Evolutionary conservation across 176 grass and related monocot species (phyloP).

Genomic region (Aegilops bicornis): DNA sequence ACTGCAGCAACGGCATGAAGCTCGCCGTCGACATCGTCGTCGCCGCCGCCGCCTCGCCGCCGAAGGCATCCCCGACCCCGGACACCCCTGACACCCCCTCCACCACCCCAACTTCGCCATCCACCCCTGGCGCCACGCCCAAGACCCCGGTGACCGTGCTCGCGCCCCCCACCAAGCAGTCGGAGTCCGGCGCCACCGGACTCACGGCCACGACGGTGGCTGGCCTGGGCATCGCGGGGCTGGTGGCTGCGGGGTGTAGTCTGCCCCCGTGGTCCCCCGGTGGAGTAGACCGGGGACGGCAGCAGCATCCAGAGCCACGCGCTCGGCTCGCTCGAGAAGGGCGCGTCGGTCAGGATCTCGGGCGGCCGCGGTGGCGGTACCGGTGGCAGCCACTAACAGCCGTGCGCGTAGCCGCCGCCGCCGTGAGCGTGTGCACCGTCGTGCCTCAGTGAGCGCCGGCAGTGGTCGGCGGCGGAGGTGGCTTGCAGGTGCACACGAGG

Average conservation of each 20-base stretch:
- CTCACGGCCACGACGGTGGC: constrained; percentile 34
- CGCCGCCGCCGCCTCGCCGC: constrained; percentile 16
- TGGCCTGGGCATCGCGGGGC: constrained; percentile 16
- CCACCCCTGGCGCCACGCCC: constrained; percentile 29
- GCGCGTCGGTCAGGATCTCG: too few relatives aligned
- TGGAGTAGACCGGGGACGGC: too few relatives aligned
- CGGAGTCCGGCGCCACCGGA: constrained; percentile 24
- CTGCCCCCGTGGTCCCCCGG: too few relatives aligned
- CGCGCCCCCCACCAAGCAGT: constrained; percentile 14
- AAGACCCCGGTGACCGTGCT: constrained; percentile 18
- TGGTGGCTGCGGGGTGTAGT: constrained; percentile 25
- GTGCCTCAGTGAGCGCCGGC: too few relatives aligned
- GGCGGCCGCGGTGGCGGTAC: too few relatives aligned
- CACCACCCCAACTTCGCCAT: constrained; percentile 23
- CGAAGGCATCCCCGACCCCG: constrained; percentile 9
- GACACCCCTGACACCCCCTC: constrained; percentile 11
- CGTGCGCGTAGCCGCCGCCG: too few relatives aligned
- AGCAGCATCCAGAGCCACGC: too few relatives aligned
- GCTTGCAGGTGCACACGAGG: too few relatives aligned
- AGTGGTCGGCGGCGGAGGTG: too few relatives aligned
- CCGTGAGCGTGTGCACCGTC: too few relatives aligned
- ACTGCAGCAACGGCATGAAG: constrained; percentile 83
- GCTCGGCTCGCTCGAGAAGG: too few relatives aligned
- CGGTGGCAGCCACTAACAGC: too few relatives aligned
- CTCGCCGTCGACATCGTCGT: constrained; percentile 47